phyloP scores from a whole-genome alignment of 1,139 yeast species.

The Zhuliangozyma blackwelliae region DNA sequence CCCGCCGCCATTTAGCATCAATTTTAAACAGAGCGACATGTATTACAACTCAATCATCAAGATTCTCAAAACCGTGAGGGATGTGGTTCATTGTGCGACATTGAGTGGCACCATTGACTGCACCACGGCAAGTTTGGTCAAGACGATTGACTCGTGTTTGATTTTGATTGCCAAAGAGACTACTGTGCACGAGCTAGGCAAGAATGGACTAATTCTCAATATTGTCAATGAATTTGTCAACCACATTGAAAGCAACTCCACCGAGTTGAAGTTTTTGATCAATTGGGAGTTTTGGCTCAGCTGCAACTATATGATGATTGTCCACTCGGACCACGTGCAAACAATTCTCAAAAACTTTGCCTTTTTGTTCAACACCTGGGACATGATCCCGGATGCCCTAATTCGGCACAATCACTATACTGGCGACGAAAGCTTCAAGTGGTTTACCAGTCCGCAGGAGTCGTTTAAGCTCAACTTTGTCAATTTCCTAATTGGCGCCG shows the following conservation, averaged over 20 bases:
- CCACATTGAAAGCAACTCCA: constrained; percentile 19
- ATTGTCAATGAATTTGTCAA: constrained; percentile 44
- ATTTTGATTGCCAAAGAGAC: constrained; percentile 37
- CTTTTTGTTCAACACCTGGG: constrained; percentile 72
- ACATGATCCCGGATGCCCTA: constrained; percentile 49
- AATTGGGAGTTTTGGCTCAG: constrained; percentile 79
- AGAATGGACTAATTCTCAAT: constrained; percentile 43
- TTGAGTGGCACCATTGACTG: constrained; percentile 7
- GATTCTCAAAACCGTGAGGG: constrained; percentile 44
- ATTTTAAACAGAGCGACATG: constrained; percentile 22
- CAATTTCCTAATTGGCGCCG: constrained; percentile 49
- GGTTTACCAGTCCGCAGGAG: constrained; percentile 35
- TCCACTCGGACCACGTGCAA: constrained; percentile 57
- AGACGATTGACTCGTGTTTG: constrained; percentile 27
- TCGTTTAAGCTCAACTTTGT: constrained; percentile 46
- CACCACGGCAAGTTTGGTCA: constrained; percentile 16
- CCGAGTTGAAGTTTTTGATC: constrained; percentile 18
- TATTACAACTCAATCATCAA: constrained; percentile 38
- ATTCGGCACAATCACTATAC: constrained; percentile 1
- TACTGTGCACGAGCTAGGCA: constrained; percentile 42
- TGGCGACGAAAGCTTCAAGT: constrained; percentile 10
- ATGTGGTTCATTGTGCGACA: constrained; percentile 27
- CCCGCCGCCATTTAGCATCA: constrained; percentile 9
- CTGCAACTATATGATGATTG: constrained; percentile 54
- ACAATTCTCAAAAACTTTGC: constrained; percentile 61